A percentile compares a stretch with the other conserved stretches of the same genome.
Evolutionary conservation across 257 asterid species (phyloP).

Genomic region (Leptodermis oblonga): DNA sequence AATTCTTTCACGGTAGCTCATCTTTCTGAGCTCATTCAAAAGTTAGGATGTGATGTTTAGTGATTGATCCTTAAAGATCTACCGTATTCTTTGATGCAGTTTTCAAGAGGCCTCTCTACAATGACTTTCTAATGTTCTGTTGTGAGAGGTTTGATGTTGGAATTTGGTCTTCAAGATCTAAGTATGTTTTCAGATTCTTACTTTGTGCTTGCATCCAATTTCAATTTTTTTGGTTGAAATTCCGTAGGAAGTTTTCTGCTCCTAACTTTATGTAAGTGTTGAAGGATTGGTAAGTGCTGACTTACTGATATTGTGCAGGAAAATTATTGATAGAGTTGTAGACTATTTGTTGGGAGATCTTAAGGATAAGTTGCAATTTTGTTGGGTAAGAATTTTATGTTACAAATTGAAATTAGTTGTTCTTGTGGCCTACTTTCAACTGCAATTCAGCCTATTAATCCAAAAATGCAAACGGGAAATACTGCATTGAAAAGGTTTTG

Average conservation of each 20-base stretch:
- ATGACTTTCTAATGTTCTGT: constrained; percentile 82
- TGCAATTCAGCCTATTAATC: not conserved
- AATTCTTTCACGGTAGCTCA: not conserved
- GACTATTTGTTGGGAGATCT: constrained; percentile 59
- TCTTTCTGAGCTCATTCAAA: not conserved
- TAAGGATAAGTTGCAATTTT: constrained; percentile 50
- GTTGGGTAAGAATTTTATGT: constrained; percentile 60
- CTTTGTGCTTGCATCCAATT: constrained; percentile 9
- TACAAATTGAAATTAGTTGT: not conserved
- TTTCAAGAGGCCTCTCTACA: constrained; percentile 75
- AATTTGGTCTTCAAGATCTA: constrained; percentile 87
- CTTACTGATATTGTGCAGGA: constrained; percentile 41
- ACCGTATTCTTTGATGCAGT: constrained; percentile 40
- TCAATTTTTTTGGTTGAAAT: constrained; percentile 3
- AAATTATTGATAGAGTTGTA: constrained; percentile 49
- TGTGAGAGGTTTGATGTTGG: constrained; percentile 72
- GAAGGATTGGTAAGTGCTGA: constrained; percentile 19
- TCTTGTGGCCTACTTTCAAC: not conserved
- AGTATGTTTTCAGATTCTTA: constrained; percentile 34
- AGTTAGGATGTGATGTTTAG: constrained; percentile 1
- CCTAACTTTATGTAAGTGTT: not conserved
- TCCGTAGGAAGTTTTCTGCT: constrained; percentile 2
- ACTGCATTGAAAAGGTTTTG: not conserved
- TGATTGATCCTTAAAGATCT: constrained; percentile 18
- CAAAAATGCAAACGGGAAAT: not conserved